Base-by-base conservation (phyloP, 75 land plant species). In the Larix kaempferi region DNA sequence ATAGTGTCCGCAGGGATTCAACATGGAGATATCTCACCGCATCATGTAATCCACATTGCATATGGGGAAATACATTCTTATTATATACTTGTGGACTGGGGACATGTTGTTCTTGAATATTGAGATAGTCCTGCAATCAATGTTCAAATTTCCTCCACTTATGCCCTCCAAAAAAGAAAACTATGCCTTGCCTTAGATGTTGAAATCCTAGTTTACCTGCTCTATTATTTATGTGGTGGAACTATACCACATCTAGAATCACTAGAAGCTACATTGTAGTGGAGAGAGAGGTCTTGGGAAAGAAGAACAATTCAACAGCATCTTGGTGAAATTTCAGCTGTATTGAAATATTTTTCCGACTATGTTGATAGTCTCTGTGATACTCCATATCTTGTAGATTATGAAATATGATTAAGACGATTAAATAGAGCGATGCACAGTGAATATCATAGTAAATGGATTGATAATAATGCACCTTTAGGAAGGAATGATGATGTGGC, bases 81-180 rank as follows among this genome's bases (percentile, higher is more conserved):
- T 61, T 87, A 82, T 74, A 73, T 87, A 10, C 81, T 85, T 49
- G 58, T 86, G 8, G 80, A 77, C 54, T 95, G 98, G 98, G 95
- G 98, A n/a, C 98, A 81, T 86, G 95, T 92, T 21, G 85, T 95
- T 57, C 77, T 95, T 61, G 98, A 95, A 67, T 95, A 93, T 29
- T 83, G 94, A 74, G 95, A 95, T 82, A 90, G 94, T 44, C 94
- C 95, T 19, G 83, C 89, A 3, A 77, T 95, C 76, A 85, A 88
- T 77, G 86, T 94, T 56, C 84, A 85, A 41, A 91, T 87, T 76
- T 93, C 98, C 41, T 95, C 95, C 21, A 87, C 89, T 4, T 78
- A 84, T 61, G 86, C 83, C 13, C 79, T 82, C 15, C 83, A 87
- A 74, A 80, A 89, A 59, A 83, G 91, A 37, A 87, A 81, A 59